Percentiles rank a stretch among this genome's conserved stretches.
Conservation (phyloP, 257 asterid species). For the Plantago elongata region DNA sequence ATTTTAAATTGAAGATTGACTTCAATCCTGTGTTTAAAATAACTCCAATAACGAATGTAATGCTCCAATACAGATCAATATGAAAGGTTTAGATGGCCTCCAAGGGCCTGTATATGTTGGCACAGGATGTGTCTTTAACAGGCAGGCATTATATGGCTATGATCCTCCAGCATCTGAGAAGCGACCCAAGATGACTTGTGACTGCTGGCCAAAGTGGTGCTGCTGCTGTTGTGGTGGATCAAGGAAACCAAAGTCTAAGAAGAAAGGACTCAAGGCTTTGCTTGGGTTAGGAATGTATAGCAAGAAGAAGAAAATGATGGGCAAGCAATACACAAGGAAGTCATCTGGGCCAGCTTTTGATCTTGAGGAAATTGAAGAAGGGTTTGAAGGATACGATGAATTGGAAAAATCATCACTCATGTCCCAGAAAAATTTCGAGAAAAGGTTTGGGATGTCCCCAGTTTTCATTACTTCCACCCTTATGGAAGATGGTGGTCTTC, state of each 20-base stretch:
- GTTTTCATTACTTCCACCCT: slow-evolving; percentile 78
- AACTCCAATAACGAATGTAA: background rate
- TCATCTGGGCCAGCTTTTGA: slow-evolving; percentile 51
- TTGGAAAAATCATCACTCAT: slow-evolving; percentile 81
- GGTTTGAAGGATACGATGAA: slow-evolving; percentile 84
- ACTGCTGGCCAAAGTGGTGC: slow-evolving; percentile 84
- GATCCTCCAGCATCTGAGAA: slow-evolving; percentile 75
- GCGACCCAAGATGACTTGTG: slow-evolving; percentile 79
- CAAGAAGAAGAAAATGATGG: slow-evolving; percentile 69
- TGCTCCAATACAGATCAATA: slow-evolving; percentile 47
- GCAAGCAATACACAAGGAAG: slow-evolving; percentile 56
- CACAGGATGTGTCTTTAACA: slow-evolving; percentile 70
- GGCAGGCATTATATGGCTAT: slow-evolving; percentile 77
- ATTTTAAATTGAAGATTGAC: background rate
- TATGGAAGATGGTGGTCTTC: slow-evolving; percentile 79
- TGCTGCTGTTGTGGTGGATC: slow-evolving; percentile 74
- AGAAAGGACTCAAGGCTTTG: slow-evolving; percentile 56
- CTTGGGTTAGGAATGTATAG: slow-evolving; percentile 41
- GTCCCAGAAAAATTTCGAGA: slow-evolving; percentile 79
- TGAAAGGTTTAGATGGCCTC: slow-evolving; percentile 82
- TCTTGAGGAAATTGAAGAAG: slow-evolving; percentile 88
- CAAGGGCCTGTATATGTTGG: slow-evolving; percentile 92
- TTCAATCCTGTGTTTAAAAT: background rate
- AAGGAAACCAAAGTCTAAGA: slow-evolving; percentile 59
- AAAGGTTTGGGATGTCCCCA: slow-evolving; percentile 78